phyloP scores from a whole-genome alignment of 1,284 basidiomycete genomes.

The Calocybe gambosa region DNA sequence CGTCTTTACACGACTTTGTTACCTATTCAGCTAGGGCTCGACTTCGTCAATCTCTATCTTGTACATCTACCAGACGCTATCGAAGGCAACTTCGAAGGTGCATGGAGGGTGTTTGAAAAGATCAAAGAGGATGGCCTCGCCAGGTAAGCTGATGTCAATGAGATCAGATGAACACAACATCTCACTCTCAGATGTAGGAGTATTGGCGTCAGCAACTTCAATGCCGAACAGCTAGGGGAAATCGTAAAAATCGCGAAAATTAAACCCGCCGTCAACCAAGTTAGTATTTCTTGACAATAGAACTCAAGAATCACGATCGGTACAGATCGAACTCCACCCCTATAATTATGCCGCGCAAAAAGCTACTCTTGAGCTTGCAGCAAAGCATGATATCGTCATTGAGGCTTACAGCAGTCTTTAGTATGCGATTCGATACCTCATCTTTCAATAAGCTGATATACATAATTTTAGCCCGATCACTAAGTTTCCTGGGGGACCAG shows the following conservation, averaged over 20 bases:
- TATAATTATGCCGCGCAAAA: constrained; percentile 58
- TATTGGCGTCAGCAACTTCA: constrained; percentile 80
- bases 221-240: constrained; percentile 49
- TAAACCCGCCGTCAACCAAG: constrained; percentile 75
- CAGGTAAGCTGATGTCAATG: constrained; percentile 33
- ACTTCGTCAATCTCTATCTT: constrained; percentile 70
- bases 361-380: constrained; percentile 51
- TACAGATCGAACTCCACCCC: constrained; percentile 60
- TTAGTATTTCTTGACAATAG: constrained; percentile 17
- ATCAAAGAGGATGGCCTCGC: constrained; percentile 56
- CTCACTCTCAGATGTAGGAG: constrained; percentile 38
- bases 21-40: constrained; percentile 50
- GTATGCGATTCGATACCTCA: constrained; percentile 27
- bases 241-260: constrained; percentile 53
- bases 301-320: background rate
- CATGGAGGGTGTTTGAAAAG: constrained; percentile 65
- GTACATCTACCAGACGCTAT: constrained; percentile 48
- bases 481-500: constrained; percentile 59
- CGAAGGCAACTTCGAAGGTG: constrained; percentile 40
- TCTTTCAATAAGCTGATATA: background rate
- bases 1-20: background rate
- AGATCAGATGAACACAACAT: background rate
- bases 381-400: constrained; percentile 56
- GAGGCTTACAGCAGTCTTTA: constrained; percentile 69
- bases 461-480: constrained; percentile 54